Evolutionary conservation across 306 rosid genomes (phyloP), one percentile per base, ranked within the genome.

Genomic region (Cicer cuneatum): DNA sequence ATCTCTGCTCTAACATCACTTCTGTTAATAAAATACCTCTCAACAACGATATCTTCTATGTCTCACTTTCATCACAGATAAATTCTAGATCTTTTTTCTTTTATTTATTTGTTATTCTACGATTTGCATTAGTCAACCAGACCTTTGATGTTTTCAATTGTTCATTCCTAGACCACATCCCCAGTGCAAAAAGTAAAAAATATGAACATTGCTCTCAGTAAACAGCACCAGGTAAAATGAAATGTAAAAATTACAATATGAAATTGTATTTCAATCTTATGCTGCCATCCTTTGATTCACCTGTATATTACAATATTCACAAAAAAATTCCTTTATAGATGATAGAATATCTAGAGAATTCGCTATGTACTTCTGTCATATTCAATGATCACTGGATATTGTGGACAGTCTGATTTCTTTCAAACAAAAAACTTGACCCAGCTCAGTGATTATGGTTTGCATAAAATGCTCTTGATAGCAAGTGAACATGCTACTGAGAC

Each of bases 281-380:
- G 73, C 69, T 39, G 80, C 54, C 81, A 78, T 33, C 73, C 73
- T 62, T 56, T 78, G 78, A 49, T 78, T 71, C 85, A 76, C 79
- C 76, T 64, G 86, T 73, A 73, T 78, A 77, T 83, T 83, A 85
- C 89, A 88, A 76, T 78, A 84, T 78, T 82, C 90, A 87, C 82
- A 80, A 72, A 47, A 78, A 76, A 85, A 81, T 80, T 69, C 45
- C 83, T 72, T 74, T 71, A 66, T 82, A 81, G 48, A 77, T 81
- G 59, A 81, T 60, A 65, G 62, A 62, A 78, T 69, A 63, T 63
- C 84, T 68, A 75, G 66, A 81, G 64, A 69, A 70, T 37, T 40
- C 74, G 74, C 72, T 51, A 53, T 71, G 66, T 77, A 80, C 75
- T 81, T 65, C 80, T 78, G 72, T 52, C 66, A 66, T 40, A 70